Evolutionary conservation across 2,329 filamentous ascomycete genomes (phyloP), one percentile per base, ranked within the genome.

Genomic region (Didymosphaeria variabile): DNA sequence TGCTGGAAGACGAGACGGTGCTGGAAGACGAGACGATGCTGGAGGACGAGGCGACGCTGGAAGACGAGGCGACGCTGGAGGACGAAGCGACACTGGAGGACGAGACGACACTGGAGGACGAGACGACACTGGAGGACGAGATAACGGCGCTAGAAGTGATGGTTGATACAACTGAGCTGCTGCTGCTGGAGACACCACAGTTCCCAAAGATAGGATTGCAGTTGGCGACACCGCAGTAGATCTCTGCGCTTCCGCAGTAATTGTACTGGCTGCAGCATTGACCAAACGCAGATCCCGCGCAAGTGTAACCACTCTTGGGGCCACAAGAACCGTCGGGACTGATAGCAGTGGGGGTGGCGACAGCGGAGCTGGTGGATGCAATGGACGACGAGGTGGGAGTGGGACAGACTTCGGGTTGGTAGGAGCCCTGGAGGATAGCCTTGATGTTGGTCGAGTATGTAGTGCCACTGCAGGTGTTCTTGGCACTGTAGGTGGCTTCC

Each of bases 401-500:
- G 53, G 66, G 61, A 71, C 60, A 72, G 65, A 49, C 59, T 17
- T 50, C 56, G 13, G 15, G 54, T 32, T 67, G 31, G 42, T 57
- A 73, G 1, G 66, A 69, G 9, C 70, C 70, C 2, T 63, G 34
- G 21, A 76, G 54, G 55, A 70, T 70, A 9, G 79, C 70, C 77
- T 85, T 85, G 62, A 84, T 82, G 74, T 81, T 80, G 55, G 79
- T 75, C 2, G 79, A 76, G 72, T 83, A 87, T 21, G 77, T 74
- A 50, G 77, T 67, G n/a, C 73, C 79, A 57, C 81, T 78, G 57
- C 81, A 77, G 15, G 73, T 58, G 67, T 86, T 86, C 55, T 76
- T 75, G 13, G 79, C 72, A n/a, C 81, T 81, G 12, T 79, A 78
- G 1, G 83, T 85, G 5, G 85, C 83, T 55, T 87, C 85, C 84